A percentile compares a stretch with the other conserved stretches of the same genome.
These are phyloP conservation scores for Monosporascus ibericus DNA, from an alignment of 2,329 filamentous ascomycete genomes.

Conservation along the genomic window DNA sequence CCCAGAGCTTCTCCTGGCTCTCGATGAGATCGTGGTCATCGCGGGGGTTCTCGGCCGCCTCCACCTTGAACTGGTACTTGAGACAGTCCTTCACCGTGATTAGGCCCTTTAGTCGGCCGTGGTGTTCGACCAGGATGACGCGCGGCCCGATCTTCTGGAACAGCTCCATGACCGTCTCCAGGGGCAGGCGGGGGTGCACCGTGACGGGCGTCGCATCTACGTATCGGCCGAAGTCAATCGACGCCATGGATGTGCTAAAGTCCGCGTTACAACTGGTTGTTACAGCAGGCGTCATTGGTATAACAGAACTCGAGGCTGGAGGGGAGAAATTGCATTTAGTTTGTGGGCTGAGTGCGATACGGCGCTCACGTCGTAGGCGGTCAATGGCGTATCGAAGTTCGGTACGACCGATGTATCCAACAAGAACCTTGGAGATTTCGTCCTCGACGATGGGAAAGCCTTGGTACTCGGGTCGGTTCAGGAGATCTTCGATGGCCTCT, in stretches of 20 bases:
- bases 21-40: constrained; percentile 50
- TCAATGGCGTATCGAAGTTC: constrained; percentile 89
- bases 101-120: constrained; percentile 73
- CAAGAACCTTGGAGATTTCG: constrained; percentile 59
- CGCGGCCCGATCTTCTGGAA: constrained; percentile 97
- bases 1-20: constrained; percentile 62
- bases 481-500: constrained; percentile 67
- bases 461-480: constrained; percentile 76
- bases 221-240: constrained; percentile 77
- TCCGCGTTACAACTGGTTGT: constrained; percentile 58
- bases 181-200: constrained; percentile 81
- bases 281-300: constrained; percentile 37
- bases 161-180: constrained; percentile 97
- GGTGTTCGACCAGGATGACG: constrained; percentile 87
- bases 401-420: constrained; percentile 89
- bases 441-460: constrained; percentile 90
- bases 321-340: constrained; percentile 70
- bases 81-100: constrained; percentile 96
- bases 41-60: constrained; percentile 71
- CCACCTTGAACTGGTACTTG: constrained; percentile 95
- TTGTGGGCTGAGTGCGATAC: constrained; percentile 49
- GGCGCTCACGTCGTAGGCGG: constrained; percentile 64
- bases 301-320: constrained; percentile 27
- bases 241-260: constrained; percentile 47
- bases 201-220: constrained; percentile 86